Evolutionary conservation across 2,329 filamentous ascomycete species (phyloP).

Genomic region (Teratosphaeria zuluensis): DNA sequence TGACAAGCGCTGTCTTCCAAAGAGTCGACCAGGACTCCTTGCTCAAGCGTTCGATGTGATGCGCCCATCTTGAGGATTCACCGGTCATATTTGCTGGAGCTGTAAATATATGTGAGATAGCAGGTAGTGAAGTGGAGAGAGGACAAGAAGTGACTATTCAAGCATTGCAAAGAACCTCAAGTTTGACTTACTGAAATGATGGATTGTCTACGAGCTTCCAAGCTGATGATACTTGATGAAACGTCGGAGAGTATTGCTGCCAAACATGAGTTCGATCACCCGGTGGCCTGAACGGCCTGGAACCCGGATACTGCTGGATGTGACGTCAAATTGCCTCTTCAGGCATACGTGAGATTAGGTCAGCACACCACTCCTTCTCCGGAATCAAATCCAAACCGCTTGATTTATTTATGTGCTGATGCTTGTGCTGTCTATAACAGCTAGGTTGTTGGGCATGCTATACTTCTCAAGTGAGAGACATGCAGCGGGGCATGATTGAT

Average conservation of each 20-base stretch:
- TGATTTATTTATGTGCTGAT: no score
- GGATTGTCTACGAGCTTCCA: background rate
- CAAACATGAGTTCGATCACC: background rate
- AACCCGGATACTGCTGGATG: background rate
- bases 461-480: no score
- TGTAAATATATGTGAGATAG: background rate
- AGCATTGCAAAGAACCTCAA: no score
- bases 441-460: no score
- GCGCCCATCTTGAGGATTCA: background rate
- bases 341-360: no score
- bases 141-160: background rate
- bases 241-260: background rate
- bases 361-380: no score
- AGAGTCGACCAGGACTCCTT: constrained; percentile 8
- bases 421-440: no score
- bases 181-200: background rate
- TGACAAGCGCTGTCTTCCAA: constrained; percentile 8
- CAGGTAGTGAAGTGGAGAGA: background rate
- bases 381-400: no score
- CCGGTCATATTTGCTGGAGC: background rate
- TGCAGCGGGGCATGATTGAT: no score
- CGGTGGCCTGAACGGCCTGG: background rate
- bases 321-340: no score
- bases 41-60: background rate
- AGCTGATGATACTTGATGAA: background rate